Percentiles rank a stretch among this genome's conserved stretches.
Conservation (phyloP, 2,329 filamentous ascomycete genomes). For the Fusarium sp. region DNA sequence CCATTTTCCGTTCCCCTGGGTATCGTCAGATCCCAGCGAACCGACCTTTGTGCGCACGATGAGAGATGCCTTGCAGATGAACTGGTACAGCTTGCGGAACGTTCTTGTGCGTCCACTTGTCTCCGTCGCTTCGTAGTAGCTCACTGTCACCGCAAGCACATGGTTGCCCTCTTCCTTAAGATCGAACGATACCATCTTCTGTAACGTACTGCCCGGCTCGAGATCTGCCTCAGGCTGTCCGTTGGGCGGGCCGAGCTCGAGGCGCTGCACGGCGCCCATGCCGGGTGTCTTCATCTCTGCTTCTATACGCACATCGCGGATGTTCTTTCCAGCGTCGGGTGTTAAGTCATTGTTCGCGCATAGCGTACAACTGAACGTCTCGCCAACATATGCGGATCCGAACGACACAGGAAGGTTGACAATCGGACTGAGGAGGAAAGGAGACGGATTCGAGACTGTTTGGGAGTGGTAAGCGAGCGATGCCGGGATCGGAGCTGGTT, state of each 20-base stretch:
- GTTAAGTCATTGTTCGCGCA: conserved; percentile 89
- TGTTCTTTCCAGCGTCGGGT: conserved; percentile 57
- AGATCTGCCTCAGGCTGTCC: conserved; percentile 60
- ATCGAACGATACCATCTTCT: conserved; percentile 86
- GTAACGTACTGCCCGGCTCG: conserved; percentile 74
- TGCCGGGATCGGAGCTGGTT: conserved; percentile 66
- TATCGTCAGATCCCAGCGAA: conserved; percentile 59
- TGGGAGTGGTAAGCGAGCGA: conserved; percentile 76
- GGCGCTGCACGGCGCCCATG: conserved; percentile 68
- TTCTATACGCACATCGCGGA: conserved; percentile 83
- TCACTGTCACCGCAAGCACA: conserved; percentile 91
- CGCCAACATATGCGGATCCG: conserved; percentile 93
- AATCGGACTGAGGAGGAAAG: conserved; percentile 71
- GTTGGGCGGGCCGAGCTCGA: conserved; percentile 66
- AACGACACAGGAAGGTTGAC: conserved; percentile 92
- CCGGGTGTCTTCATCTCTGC: conserved; percentile 95
- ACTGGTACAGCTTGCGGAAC: conserved; percentile 96
- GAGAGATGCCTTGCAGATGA: conserved; percentile 89
- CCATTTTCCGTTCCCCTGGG: conserved; percentile 63
- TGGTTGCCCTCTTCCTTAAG: conserved; percentile 95
- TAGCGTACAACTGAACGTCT: conserved; percentile 93
- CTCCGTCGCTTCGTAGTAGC: conserved; percentile 88
- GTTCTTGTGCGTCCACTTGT: conserved; percentile 80
- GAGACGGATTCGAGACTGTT: conserved; percentile 62
- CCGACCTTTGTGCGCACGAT: conserved; percentile 92